Conservation (phyloP, 768 basidiomycete species). For the Serendipita vermifera region DNA sequence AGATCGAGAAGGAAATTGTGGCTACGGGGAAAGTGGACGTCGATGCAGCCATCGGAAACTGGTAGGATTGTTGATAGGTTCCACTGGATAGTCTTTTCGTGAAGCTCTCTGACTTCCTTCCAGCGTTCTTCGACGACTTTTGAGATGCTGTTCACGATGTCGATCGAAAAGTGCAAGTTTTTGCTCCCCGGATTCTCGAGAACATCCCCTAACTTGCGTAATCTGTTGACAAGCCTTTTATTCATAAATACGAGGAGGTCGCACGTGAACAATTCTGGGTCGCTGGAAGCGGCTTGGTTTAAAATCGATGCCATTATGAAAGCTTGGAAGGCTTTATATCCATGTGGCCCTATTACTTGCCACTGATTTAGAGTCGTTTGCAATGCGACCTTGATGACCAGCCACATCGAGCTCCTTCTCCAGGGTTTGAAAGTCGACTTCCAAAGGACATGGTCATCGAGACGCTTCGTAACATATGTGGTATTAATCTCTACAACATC, state of each 20-base stretch:
- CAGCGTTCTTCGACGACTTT: background rate
- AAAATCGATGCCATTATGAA: slow-evolving; percentile 25
- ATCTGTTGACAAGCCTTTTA: background rate
- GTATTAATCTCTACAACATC: slow-evolving; percentile 18
- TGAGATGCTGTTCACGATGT: too few relatives aligned
- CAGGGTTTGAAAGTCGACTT: slow-evolving; percentile 29
- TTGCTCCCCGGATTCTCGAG: too few relatives aligned
- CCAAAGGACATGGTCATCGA: slow-evolving; percentile 38
- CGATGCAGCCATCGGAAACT: background rate
- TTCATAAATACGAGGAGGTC: background rate
- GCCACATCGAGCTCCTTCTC: slow-evolving; percentile 40
- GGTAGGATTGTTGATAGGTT: background rate
- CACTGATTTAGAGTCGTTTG: slow-evolving; percentile 22
- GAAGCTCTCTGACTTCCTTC: background rate
- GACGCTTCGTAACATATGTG: slow-evolving; percentile 26
- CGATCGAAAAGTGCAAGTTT: too few relatives aligned
- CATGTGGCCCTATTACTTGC: background rate
- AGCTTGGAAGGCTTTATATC: slow-evolving; percentile 39
- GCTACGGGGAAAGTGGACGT: background rate
- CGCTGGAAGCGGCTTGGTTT: background rate
- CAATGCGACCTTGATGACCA: slow-evolving; percentile 33
- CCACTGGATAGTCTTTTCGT: background rate
- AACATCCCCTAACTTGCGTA: background rate
- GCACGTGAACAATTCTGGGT: background rate
- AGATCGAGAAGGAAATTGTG: background rate